These are phyloP conservation scores for Leptographium radiaticola DNA, from an alignment of 2,329 filamentous ascomycete species.

Conservation along the genomic window DNA sequence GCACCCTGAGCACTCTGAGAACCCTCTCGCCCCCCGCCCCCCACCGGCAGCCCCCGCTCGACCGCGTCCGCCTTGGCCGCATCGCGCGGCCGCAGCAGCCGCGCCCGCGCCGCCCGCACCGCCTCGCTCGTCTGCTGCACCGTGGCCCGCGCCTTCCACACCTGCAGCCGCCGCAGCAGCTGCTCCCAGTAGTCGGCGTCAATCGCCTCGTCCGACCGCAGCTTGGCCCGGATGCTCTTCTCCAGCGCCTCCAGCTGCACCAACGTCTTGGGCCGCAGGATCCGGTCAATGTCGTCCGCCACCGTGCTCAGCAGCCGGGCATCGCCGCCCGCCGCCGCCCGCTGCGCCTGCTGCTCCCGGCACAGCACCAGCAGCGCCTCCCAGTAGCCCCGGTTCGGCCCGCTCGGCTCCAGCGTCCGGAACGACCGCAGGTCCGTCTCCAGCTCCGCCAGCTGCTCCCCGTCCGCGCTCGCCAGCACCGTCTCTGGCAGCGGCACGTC, in stretches of 20 bases:
- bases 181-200: conserved; percentile 98
- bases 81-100: conserved; percentile 53
- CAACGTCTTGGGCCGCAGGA: conserved; percentile 73
- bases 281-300: conserved; percentile 72
- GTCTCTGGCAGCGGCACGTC: conserved; percentile 67
- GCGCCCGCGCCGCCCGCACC: conserved; percentile 57
- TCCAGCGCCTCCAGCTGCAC: conserved; percentile 81
- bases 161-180: conserved; percentile 65
- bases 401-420: conserved; percentile 64
- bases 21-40: not conserved
- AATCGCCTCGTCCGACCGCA: conserved; percentile 79
- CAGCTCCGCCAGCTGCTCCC: conserved; percentile 57
- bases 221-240: conserved; percentile 72
- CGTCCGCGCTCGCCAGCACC: conserved; percentile 59
- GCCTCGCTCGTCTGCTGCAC: conserved; percentile 65
- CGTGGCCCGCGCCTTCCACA: conserved; percentile 87
- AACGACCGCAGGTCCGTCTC: conserved; percentile 75
- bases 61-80: conserved; percentile 46
- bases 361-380: conserved; percentile 78
- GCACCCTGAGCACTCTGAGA: too few species aligned
- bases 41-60: conserved; percentile 12
- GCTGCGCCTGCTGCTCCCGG: conserved; percentile 45
- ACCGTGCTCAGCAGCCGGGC: conserved; percentile 76
- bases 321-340: conserved; percentile 15
- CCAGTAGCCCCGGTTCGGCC: conserved; percentile 79